A percentile compares a stretch with the other conserved stretches of the same genome.
These are phyloP conservation scores for Pezicula carpinea DNA, from an alignment of 2,329 filamentous ascomycete species.

Conservation along the genomic window DNA sequence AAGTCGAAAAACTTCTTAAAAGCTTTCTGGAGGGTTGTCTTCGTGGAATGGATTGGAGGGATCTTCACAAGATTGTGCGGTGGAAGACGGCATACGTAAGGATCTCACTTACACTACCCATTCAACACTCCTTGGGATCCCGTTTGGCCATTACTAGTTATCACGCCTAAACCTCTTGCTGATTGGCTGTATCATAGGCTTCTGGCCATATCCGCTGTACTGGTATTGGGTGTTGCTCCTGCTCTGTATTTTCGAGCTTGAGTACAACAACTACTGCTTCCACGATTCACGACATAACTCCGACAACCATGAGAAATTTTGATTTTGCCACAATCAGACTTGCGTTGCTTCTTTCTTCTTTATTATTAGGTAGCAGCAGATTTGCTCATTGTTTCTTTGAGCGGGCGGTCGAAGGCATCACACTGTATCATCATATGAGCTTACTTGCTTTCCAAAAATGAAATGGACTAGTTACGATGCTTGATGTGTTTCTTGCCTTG, in stretches of 20 bases:
- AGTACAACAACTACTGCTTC: not conserved
- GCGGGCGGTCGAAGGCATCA: not conserved
- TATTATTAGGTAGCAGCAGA: too few relatives aligned
- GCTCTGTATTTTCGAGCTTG: slow-evolving; percentile 17
- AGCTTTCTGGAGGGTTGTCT: slow-evolving; percentile 28
- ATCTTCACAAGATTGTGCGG: slow-evolving; percentile 25
- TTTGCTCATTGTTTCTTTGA: too few relatives aligned
- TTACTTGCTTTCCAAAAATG: not conserved
- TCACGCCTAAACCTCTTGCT: slow-evolving; percentile 12
- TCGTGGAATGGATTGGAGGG: slow-evolving; percentile 32
- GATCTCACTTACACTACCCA: slow-evolving; percentile 3
- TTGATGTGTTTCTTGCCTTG: not conserved
- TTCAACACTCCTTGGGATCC: not conserved
- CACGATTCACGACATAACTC: too few relatives aligned
- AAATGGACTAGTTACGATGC: not conserved
- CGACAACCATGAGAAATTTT: too few relatives aligned
- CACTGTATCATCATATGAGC: not conserved
- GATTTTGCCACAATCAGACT: too few relatives aligned
- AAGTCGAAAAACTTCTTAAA: slow-evolving; percentile 24
- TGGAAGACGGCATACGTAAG: slow-evolving; percentile 24
- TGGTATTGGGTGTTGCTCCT: slow-evolving; percentile 18
- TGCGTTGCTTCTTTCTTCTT: too few relatives aligned
- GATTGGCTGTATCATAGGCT: slow-evolving; percentile 21
- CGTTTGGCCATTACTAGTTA: slow-evolving; percentile 5
- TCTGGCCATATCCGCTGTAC: slow-evolving; percentile 17